Base-by-base conservation (phyloP, 2,329 filamentous ascomycete species). In the Pseudocercospora vitis region DNA sequence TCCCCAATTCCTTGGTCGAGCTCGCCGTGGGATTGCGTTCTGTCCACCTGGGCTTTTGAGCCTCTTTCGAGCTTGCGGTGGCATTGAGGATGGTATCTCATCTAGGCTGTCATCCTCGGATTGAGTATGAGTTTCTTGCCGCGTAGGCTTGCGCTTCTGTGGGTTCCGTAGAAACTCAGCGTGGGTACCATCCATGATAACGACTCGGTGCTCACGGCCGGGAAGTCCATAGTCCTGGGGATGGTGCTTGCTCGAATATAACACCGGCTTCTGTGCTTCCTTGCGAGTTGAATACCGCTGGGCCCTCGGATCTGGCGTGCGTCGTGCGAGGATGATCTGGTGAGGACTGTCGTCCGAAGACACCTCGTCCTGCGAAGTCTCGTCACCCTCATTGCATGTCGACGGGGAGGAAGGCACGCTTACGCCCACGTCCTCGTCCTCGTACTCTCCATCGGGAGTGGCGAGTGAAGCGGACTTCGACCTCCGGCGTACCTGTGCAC, bases 201-300 rank as follows among this genome's bases (percentile, higher is more conserved):
- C 31, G 7, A 55, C 58, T 42, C 40, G 54, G 51, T 53, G 51
- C 19, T 50, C 45, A 39, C 47, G 61, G 7, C 64, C 64, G 18
- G 57, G 54, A 2, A 67, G 21, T 4, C 26, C 52, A 46, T 54
- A 51, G 50, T 66, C 65, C 42, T 65, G 62, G 3, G 64, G 64
- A 50, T 68, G 65, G 18, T 58, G 42, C 39, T 60, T 61, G 12
- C 23, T 48, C 12, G 55, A 62, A 42, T 67, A 66, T 9, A 58
- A 54, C 4, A 65, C 57, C 12, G 44, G 33, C 49, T 63, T 67
- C 26, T 44, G 50, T 2, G 64, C 57, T 16, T 56, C 59, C 3
- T 49, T 39, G 7, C 65, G 55, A 2, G 49, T 31, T 3, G 65
- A 67, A 14, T 59, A 56, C 4, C 65, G 59, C 1, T 48, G 48